Conservation (phyloP, 2,329 filamentous ascomycete genomes). For the Diaporthe sp. region DNA sequence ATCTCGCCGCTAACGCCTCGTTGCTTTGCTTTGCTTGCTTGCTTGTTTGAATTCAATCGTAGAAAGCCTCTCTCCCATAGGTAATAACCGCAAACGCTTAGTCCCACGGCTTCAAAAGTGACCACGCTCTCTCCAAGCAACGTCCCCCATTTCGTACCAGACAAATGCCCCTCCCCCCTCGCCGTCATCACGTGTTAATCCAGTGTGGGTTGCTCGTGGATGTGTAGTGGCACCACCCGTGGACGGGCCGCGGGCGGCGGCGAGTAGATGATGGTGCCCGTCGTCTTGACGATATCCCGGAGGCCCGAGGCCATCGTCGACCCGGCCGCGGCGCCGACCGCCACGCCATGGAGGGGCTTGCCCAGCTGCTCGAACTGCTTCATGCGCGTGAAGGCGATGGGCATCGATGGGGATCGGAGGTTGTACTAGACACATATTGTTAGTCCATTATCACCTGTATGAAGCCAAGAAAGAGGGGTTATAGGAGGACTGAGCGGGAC, state of each 20-base stretch:
- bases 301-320: slow-evolving; percentile 35
- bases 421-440: slow-evolving; percentile 19
- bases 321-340: slow-evolving; percentile 30
- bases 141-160: not conserved
- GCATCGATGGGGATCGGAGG: slow-evolving; percentile 37
- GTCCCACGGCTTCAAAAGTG: not conserved
- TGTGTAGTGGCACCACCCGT: not conserved
- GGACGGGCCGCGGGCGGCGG: not conserved
- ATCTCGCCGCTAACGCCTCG: not conserved
- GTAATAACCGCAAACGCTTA: not conserved
- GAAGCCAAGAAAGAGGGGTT: no score
- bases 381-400: slow-evolving; percentile 39
- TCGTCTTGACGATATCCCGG: slow-evolving; percentile 9
- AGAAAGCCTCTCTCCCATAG: not conserved
- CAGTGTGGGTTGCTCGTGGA: not conserved
- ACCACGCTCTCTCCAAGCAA: not conserved
- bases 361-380: slow-evolving; percentile 37
- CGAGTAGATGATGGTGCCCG: slow-evolving; percentile 25
- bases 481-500: no score
- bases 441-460: not conserved
- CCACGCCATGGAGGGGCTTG: slow-evolving; percentile 35
- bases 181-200: not conserved
- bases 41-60: not conserved
- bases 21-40: not conserved
- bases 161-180: fast-evolving